Evolutionary conservation across 768 basidiomycete genomes (phyloP).

Genomic region (Leucocoprinus leucothites): DNA sequence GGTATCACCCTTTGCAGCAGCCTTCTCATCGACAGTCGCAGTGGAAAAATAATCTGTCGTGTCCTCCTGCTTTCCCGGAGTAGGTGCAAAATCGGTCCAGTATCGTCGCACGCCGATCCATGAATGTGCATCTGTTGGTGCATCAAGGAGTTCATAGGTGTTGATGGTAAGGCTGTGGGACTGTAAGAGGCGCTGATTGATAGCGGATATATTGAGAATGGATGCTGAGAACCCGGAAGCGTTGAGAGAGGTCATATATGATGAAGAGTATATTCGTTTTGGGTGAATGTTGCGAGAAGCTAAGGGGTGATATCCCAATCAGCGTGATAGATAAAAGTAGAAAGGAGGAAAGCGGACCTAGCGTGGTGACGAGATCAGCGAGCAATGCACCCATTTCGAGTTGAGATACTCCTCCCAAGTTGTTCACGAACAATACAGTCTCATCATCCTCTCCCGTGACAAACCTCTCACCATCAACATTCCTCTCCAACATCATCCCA

Average conservation of each 20-base stretch:
- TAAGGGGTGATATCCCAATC: slow-evolving; percentile 13
- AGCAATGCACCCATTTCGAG: slow-evolving; percentile 52
- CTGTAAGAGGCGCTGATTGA: slow-evolving; percentile 15
- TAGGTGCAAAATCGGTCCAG: slow-evolving; percentile 20
- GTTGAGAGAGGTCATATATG: slow-evolving; percentile 60
- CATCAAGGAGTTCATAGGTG: slow-evolving; percentile 36
- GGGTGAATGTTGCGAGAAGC: slow-evolving; percentile 30
- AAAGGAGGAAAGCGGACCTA: slow-evolving; percentile 34
- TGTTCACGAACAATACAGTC: slow-evolving; percentile 51
- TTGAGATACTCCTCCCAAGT: slow-evolving; percentile 49
- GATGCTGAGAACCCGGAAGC: slow-evolving; percentile 58
- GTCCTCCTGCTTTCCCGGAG: background rate
- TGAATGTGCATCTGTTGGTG: slow-evolving; percentile 37
- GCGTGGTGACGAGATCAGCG: slow-evolving; percentile 36
- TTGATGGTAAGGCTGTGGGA: slow-evolving; percentile 9
- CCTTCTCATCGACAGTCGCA: background rate
- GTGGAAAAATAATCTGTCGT: background rate
- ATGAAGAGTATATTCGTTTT: slow-evolving; percentile 39
- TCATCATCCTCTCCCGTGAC: slow-evolving; percentile 33
- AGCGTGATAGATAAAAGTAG: background rate
- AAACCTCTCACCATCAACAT: background rate
- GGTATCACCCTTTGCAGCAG: background rate
- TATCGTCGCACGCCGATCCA: slow-evolving; percentile 33
- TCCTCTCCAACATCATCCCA: slow-evolving; percentile 36
- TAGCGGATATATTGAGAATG: slow-evolving; percentile 42